A percentile compares a stretch with the other conserved stretches of the same genome.
Evolutionary conservation across 352 stramenopile genomes (phyloP).

Genomic region (Elongisporangium anandrum): DNA sequence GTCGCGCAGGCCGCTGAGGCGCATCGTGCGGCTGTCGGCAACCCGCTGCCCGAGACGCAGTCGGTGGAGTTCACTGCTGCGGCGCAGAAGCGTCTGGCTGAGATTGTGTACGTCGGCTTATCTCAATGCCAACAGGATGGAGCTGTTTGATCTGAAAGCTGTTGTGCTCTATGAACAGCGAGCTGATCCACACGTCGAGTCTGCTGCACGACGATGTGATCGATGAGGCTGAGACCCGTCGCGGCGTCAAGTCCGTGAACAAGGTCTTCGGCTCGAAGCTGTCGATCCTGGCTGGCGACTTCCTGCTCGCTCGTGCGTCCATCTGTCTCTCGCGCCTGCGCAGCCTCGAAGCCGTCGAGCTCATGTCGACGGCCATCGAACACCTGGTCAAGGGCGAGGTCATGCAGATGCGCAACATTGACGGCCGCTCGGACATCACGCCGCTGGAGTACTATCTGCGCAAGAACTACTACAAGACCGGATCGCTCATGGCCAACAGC

Average conservation of each 20-base stretch:
- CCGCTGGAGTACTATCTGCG: conserved; percentile 95
- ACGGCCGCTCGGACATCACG: conserved; percentile 55
- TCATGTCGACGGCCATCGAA: conserved; percentile 98
- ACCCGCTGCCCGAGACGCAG: conserved; percentile 41
- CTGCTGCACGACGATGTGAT: conserved; percentile 99
- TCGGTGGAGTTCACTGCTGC: conserved; percentile 71
- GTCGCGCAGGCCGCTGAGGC: conserved; percentile 90
- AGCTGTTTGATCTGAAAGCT: background rate
- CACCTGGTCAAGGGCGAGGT: conserved; percentile 99
- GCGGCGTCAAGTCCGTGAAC: conserved; percentile 93
- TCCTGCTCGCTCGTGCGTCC: conserved; percentile 94
- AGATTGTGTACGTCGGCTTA: conserved; percentile 75
- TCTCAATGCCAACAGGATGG: background rate
- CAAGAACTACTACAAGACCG: conserved; percentile 99
- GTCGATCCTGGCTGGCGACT: conserved; percentile 97
- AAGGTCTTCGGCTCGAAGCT: conserved; percentile 98
- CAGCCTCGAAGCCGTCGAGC: conserved; percentile 95
- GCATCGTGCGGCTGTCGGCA: conserved; percentile 40
- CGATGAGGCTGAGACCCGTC: conserved; percentile 95
- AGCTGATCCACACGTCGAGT: conserved; percentile 99
- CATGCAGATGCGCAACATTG: conserved; percentile 97
- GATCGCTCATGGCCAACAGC: conserved; percentile 97
- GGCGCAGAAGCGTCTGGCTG: conserved; percentile 71
- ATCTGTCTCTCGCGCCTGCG: conserved; percentile 93
- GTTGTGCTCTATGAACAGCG: conserved; percentile 28